Conservation (phyloP, 2,329 filamentous ascomycete genomes). For the Acephala macrosclerotiorum region DNA sequence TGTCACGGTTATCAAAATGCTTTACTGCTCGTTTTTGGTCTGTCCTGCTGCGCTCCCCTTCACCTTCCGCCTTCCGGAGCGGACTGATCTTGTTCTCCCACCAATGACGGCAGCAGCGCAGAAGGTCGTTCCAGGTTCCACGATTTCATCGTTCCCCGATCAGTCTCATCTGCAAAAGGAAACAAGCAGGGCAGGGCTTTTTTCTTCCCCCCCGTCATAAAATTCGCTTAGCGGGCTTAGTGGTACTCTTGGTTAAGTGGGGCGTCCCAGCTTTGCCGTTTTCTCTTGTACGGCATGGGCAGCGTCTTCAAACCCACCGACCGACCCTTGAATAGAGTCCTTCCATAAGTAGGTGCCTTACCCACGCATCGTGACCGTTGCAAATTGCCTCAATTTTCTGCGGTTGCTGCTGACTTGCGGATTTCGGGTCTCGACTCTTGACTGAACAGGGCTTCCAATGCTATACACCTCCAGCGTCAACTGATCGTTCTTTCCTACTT, state of each 20-base stretch:
- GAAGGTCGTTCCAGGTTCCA: too few relatives aligned
- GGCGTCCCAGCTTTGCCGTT: too few relatives aligned
- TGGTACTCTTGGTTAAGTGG: too few relatives aligned
- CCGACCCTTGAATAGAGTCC: background rate
- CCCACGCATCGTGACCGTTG: slow-evolving; percentile 28
- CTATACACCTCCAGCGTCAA: slow-evolving; percentile 16
- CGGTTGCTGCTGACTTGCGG: slow-evolving; percentile 6
- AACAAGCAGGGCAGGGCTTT: slow-evolving; percentile 18
- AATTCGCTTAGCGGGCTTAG: too few relatives aligned
- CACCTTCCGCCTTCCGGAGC: slow-evolving; percentile 13
- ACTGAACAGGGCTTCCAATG: slow-evolving; percentile 13
- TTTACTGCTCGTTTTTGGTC: background rate
- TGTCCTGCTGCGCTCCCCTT: background rate
- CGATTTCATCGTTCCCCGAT: background rate
- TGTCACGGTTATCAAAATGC: too few relatives aligned
- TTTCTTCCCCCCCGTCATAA: background rate
- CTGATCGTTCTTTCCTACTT: slow-evolving; percentile 14
- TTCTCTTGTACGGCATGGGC: too few relatives aligned
- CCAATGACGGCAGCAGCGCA: too few relatives aligned
- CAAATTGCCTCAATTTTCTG: slow-evolving; percentile 33
- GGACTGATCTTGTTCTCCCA: background rate
- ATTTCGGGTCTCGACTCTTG: background rate
- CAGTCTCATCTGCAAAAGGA: slow-evolving; percentile 14
- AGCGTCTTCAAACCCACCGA: too few relatives aligned
- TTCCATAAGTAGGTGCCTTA: slow-evolving; percentile 23